phyloP scores from a whole-genome alignment of 768 basidiomycete species.

The Tulasnella sp. region DNA sequence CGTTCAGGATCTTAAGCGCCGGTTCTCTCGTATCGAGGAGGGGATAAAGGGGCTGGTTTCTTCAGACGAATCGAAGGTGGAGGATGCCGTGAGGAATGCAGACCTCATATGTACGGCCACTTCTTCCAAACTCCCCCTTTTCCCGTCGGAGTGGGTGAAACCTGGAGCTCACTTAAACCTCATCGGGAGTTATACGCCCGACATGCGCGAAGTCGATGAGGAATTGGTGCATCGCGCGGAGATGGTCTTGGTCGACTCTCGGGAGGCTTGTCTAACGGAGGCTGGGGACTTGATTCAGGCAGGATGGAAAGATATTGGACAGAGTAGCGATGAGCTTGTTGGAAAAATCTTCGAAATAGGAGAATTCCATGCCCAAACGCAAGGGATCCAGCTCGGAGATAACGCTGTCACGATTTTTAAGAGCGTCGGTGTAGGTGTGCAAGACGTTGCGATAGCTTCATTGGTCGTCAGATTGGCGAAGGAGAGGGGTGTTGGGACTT shows the following conservation, averaged over 20 bases:
- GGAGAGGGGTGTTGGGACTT: conserved; percentile 49
- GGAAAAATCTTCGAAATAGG: conserved; percentile 65
- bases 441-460: conserved; percentile 77
- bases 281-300: conserved; percentile 71
- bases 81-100: conserved; percentile 45
- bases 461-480: conserved; percentile 64
- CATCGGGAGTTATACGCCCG: conserved; percentile 55
- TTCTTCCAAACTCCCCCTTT: conserved; percentile 63
- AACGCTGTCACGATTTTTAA: conserved; percentile 73
- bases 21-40: conserved; percentile 36
- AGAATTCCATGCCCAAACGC: conserved; percentile 43
- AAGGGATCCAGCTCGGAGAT: conserved; percentile 12
- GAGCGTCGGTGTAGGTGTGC: conserved; percentile 81
- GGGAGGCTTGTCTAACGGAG: conserved; percentile 64
- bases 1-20: conserved; percentile 35
- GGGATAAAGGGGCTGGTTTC: conserved; percentile 31
- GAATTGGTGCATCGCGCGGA: conserved; percentile 55
- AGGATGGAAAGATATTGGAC: not conserved
- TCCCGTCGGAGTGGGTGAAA: conserved; percentile 45
- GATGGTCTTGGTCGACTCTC: conserved; percentile 69
- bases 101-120: conserved; percentile 75
- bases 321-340: conserved; percentile 36
- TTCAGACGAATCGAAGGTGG: conserved; percentile 13
- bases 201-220: conserved; percentile 72
- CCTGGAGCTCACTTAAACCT: conserved; percentile 20